A percentile compares a stretch with the other conserved stretches of the same genome.
These are phyloP conservation scores for Dipodascus albidus DNA, from an alignment of 805 yeast genomes.

Conservation along the genomic window DNA sequence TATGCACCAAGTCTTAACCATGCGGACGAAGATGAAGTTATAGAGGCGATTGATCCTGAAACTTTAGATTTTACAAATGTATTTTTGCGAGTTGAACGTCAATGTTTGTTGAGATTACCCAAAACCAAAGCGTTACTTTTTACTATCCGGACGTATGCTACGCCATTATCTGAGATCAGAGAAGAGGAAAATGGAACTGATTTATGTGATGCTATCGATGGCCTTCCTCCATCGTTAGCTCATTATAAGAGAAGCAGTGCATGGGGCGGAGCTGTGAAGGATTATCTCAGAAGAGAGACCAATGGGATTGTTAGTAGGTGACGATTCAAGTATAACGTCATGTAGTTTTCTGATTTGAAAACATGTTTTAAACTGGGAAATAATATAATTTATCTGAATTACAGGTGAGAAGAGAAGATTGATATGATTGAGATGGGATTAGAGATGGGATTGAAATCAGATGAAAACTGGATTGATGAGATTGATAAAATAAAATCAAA, in stretches of 20 bases:
- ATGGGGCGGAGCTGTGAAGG: conserved; percentile 60
- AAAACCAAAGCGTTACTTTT: conserved; percentile 35
- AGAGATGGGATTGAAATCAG: too few species aligned
- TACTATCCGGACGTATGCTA: conserved; percentile 44
- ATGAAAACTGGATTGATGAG: too few species aligned
- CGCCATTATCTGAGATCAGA: conserved; percentile 39
- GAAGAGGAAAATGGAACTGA: conserved; percentile 39
- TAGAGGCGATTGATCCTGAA: conserved; percentile 27
- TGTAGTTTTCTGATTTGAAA: too few species aligned
- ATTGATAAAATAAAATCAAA: too few species aligned
- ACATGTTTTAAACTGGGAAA: too few species aligned
- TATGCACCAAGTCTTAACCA: conserved; percentile 37
- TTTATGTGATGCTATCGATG: conserved; percentile 50
- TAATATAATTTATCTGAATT: too few species aligned
- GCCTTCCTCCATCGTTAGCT: conserved; percentile 47
- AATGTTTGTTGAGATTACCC: conserved; percentile 42
- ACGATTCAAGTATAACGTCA: neutral
- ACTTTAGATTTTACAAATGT: conserved; percentile 35
- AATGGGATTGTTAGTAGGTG: neutral
- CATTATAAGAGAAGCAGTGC: conserved; percentile 49
- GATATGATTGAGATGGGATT: too few species aligned
- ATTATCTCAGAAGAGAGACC: conserved; percentile 28
- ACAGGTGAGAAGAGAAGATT: too few species aligned
- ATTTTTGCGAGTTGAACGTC: conserved; percentile 52
- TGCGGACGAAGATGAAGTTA: conserved; percentile 26